phyloP scores from a whole-genome alignment of 495 filamentous ascomycete species.

The Staphylotrichum tortipilum region DNA sequence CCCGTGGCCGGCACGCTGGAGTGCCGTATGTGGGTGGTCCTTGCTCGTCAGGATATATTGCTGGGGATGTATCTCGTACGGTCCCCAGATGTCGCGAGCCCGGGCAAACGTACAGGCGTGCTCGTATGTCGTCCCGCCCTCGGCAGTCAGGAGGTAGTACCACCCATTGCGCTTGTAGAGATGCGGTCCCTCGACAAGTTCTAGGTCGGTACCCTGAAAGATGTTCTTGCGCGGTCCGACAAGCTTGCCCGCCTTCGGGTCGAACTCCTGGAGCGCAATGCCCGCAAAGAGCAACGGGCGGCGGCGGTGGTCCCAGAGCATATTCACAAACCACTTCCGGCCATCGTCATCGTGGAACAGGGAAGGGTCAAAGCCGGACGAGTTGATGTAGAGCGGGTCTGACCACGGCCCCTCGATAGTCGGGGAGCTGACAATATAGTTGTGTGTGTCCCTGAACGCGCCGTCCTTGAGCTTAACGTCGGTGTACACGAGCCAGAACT shows the following conservation, averaged over 20 bases:
- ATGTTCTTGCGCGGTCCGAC: constrained; percentile 44
- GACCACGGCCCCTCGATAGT: constrained; percentile 47
- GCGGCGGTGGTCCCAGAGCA: constrained; percentile 44
- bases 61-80: constrained; percentile 47
- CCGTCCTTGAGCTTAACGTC: constrained; percentile 51
- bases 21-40: constrained; percentile 34
- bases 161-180: neutral
- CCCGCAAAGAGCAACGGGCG: constrained; percentile 38
- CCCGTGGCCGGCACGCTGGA: constrained; percentile 51
- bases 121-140: constrained; percentile 30
- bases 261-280: constrained; percentile 44
- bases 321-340: constrained; percentile 48
- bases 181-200: constrained; percentile 51
- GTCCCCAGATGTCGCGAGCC: constrained; percentile 47
- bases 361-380: constrained; percentile 49
- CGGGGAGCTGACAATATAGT: constrained; percentile 43
- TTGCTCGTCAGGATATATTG: constrained; percentile 41
- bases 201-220: constrained; percentile 47
- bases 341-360: constrained; percentile 53
- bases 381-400: constrained; percentile 46
- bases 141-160: neutral
- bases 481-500: constrained; percentile 50
- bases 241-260: constrained; percentile 33
- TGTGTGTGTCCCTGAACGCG: constrained; percentile 46
- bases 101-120: constrained; percentile 48